Conservation (phyloP, 2,329 filamentous ascomycete genomes). For the Macrophomina phaseolina region DNA sequence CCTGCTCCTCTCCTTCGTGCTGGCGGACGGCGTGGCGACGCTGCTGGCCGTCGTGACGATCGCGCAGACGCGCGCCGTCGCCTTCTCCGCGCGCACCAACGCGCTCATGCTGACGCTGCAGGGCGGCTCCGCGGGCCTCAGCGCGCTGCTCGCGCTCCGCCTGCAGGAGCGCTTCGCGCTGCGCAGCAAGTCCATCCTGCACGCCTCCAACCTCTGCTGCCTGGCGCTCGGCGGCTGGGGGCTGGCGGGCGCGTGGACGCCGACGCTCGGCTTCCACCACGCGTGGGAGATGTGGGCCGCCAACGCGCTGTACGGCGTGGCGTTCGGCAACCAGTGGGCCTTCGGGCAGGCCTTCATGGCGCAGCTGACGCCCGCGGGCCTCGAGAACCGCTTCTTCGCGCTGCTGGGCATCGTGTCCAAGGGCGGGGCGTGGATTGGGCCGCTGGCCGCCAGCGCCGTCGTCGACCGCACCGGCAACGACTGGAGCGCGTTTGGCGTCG, state of each 20-base stretch:
- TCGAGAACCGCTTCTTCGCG: background rate
- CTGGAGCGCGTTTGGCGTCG: background rate
- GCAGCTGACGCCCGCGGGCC: background rate
- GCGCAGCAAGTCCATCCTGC: background rate
- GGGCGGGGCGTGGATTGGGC: background rate
- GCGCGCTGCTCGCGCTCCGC: background rate
- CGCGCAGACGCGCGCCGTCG: background rate
- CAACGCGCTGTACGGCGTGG: background rate
- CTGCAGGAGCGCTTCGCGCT: background rate
- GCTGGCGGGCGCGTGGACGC: background rate
- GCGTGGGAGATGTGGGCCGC: background rate
- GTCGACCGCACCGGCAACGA: background rate
- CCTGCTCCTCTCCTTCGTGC: background rate
- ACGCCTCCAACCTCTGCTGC: background rate
- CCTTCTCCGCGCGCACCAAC: background rate
- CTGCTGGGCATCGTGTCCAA: background rate
- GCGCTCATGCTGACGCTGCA: background rate
- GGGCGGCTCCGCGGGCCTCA: background rate
- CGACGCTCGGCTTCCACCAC: background rate
- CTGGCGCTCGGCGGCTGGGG: background rate
- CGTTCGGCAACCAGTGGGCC: background rate
- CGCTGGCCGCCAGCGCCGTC: background rate
- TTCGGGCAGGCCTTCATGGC: background rate
- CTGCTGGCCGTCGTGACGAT: background rate
- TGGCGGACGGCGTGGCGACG: background rate